Evolutionary conservation across 192 early-diverging fungal species (phyloP).

Genomic region (Phycomyces nitens): DNA sequence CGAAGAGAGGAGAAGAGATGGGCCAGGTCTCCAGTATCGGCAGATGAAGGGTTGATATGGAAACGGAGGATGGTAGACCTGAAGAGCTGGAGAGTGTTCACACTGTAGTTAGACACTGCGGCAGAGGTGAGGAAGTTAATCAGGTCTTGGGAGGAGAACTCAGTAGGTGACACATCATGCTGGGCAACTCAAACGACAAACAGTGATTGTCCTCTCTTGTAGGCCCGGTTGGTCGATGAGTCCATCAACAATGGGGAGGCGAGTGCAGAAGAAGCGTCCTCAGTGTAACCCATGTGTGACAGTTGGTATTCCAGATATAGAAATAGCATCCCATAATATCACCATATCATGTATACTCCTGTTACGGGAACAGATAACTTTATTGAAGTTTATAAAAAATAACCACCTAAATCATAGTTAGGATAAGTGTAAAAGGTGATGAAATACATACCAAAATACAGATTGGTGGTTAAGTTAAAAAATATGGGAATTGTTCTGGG

Average conservation of each 20-base stretch:
- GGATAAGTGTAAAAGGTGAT: no score
- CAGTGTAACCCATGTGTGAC: not conserved
- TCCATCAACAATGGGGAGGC: not conserved
- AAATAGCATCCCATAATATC: no score
- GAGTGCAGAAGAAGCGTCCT: not conserved
- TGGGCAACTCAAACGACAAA: not conserved
- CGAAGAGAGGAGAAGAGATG: not conserved
- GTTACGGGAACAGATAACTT: no score
- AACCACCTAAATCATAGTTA: no score
- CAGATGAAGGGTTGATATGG: not conserved
- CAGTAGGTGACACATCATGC: not conserved
- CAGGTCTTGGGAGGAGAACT: not conserved
- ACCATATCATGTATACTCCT: no score
- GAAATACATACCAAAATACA: no score
- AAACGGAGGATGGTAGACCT: not conserved
- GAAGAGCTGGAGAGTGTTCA: not conserved
- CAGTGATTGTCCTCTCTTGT: not conserved
- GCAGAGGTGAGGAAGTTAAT: slow-evolving; percentile 4
- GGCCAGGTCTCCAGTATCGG: not conserved
- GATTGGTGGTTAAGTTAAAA: no score
- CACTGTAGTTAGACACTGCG: not conserved
- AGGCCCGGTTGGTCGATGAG: not conserved
- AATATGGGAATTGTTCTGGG: no score
- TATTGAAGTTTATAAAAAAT: no score
- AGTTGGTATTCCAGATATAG: no score